Base-by-base conservation (phyloP, 306 rosid species). In the Casuarina glauca region DNA sequence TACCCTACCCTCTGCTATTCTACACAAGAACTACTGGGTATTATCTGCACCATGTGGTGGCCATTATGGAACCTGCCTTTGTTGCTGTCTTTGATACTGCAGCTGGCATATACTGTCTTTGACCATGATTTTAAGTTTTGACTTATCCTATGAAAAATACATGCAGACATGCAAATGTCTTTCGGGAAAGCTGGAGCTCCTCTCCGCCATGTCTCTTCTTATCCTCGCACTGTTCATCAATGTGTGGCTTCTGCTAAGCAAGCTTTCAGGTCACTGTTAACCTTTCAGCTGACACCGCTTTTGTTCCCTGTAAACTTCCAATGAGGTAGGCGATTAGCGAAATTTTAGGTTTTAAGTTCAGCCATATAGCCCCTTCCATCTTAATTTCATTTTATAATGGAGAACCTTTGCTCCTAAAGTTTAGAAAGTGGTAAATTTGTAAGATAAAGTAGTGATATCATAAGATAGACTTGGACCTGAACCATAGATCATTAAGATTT, bases 61-160 rank as follows among this genome's bases (percentile, higher is more conserved):
- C 48, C 26, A 36, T 66, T 81, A 81, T 71, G 72, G 84, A 48
- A 73, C 58, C 82, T 81, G 84, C 87, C 87, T 80, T 80, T 76
- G 48, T 49, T 58, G 45, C 62, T 66, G 80, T 72, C 81, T 77
- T 75, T 67, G 58, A 72, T 72, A 35, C 45, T 35, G 82, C 20
- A 66, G 78, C 82, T 82, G 85, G 74, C 83, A 60, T 74, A 20
- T 60, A n/a, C 48, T 80, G 74, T 72, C 80, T 75, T 87, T 85
- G 82, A 87, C 88, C 85, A 79, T 52, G 57, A 72, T 61, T 57
- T 46, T 62, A 35, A 64, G 19, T 66, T 60, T 76, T 83, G 82
- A 83, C 85, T 51, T 69, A n/a, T 68, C 76, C 45, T 9, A 44
- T 76, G 5, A 10, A 57, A 13, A 41, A 51, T 84, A 84, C 79